Evolutionary conservation across 805 yeast species (phyloP), one percentile per base, ranked within the genome.

Genomic region (Cyberlindnera mrakii): DNA sequence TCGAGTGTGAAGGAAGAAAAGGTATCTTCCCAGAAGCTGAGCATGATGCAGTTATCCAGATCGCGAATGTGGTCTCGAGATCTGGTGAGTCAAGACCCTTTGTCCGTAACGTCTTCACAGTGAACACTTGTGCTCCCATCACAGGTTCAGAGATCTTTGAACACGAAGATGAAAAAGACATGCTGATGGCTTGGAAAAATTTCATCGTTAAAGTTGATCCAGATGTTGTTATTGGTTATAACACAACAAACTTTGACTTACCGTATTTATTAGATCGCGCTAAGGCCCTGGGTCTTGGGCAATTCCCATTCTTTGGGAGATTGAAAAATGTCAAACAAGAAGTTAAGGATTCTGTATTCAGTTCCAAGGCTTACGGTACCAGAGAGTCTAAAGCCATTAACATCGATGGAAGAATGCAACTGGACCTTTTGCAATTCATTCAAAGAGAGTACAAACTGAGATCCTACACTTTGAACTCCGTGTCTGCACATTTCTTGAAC

Each of bases 1-100:
- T 93, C 48, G 99, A 93, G 65, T 93, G 99, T 74, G 93, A 99
- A 3, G 99, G 99, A 36, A 78, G 99, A 64, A 85, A 87, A 51
- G 99, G 99, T 42, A 76, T 93, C 11, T 93, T 93, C 62, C 99
- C 99, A 1, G 99, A 93, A 58, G 83, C 99, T 2, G 85, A 85
- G 48, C 75, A 78, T 37, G 99, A 93, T 67, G 85, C 96, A 0
- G 96, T 93, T 9, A 93, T 93, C 58, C 99, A 95, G 65, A 95
- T 93, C 49, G 99, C 99, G 6, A 91, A 88, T 58, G 96, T 93
- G 25, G 95, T 91, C 3, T 82, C 87, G 55, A 70, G 78, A 40
- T 81, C 82, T 40, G 97, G 99, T 37, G 89, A 83, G 31, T 50
- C 73, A n/a, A 77, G 80, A 40, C 99, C 99, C 1, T 93, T 95